Evolutionary conservation across 2,329 filamentous ascomycete species (phyloP), one percentile per base, ranked within the genome.

Genomic region (Fusarium liriodendri): DNA sequence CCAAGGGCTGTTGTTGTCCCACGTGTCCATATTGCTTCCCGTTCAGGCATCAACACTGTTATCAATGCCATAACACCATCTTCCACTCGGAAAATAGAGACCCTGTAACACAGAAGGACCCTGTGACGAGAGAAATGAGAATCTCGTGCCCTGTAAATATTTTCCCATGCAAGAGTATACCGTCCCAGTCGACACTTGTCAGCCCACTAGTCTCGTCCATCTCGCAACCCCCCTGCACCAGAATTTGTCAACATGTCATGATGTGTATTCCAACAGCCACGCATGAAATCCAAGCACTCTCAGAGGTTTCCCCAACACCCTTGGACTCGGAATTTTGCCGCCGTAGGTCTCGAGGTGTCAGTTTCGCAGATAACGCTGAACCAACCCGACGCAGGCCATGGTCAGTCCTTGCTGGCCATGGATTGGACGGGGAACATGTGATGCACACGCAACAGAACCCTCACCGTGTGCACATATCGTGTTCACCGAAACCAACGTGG

Each of bases 171-270:
- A 11, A 35, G 6, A 33, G 22, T 13, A 52, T 20, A 10, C 13
- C 61, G 14, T 57, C 54, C n/a, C 35, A 22, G 10, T 33, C 27
- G 35, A 57, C 47, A 57, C 27, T 40, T 32, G 35, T 57, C 61
- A 42, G 61, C 33, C 47, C 61, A 63, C 27, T 42, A 27, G 13
- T 27, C 42, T 62, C 18, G 18, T 38, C 27, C 60, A 54, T 22
- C 33, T 40, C 60, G 20, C 29, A 47, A 37, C 33, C 45, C 47
- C 60, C 60, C 60, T 62, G 45, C 45, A 54, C 13, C 18, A 40
- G 38, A 54, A 54, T 62, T 38, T 62, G 60, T 62, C 47, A 63
- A 42, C 18, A 63, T 55, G 25, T 57, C 61, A 35, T 42, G 47
- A 63, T 57, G 16, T 29, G 27, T 40, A 32, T 63, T 25, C 27